Evolutionary conservation across 441 rosid species (phyloP), one percentile per base, ranked within the genome.

Genomic region (Brassica hybrid): DNA sequence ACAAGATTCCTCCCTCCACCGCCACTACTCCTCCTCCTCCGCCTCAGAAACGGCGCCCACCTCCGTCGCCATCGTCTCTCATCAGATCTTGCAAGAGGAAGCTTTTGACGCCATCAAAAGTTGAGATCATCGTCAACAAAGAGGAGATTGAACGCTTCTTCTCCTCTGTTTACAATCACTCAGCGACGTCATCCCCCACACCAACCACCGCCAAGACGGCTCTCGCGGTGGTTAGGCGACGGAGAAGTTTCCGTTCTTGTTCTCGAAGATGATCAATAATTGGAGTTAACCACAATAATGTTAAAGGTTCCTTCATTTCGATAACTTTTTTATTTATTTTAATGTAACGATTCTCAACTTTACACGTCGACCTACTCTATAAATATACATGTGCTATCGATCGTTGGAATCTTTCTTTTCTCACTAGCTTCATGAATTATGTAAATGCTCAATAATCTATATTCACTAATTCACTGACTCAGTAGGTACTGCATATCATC

Each of bases 21-120:
- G 79, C 75, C 50, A 79, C 82, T 14, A 79, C 82, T 57, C 82
- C 82, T 69, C 82, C 82, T 19, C 79, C 82, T 8, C 79, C 82
- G 1, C 82, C 82, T 1, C 82, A 79, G 25, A 79, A 79, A 70
- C 82, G 64, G 7, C 79, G 76, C 4, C 76, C 79, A 30, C 68
- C 82, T 43, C 60, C 54, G 0, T 27, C 73, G 0, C 74, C 79
- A 23, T 64, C 79, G 3, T 69, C 75, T 62, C 71, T 79, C 57
- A 74, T 79, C 17, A 79, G 76, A 74, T 74, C 82, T 79, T 79
- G 82, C 72, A 79, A 74, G 52, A 74, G 82, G 56, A 79, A 79
- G 76, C 82, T 79, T 19, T 21, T 79, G 79, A 74, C 82, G 1
- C 57, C 82, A 65, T 45, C 79, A 5, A 79, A 79, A 3, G 45